Percentiles rank a stretch among this genome's conserved stretches.
phyloP scores from a whole-genome alignment of 208 protist species.

The Trypanosoma cruzi region DNA sequence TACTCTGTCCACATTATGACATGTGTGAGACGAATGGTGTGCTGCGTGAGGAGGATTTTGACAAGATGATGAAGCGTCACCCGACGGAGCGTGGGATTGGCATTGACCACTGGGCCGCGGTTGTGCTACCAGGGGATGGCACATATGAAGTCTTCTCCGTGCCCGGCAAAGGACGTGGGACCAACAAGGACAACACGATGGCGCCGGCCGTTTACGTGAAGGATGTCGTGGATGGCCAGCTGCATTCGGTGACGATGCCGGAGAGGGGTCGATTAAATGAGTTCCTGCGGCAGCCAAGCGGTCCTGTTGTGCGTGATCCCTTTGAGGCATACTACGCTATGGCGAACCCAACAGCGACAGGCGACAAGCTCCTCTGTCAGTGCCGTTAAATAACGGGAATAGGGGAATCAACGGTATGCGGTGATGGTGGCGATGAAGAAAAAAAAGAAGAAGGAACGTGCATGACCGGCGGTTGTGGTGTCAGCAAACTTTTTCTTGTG shows the following conservation, averaged over 20 bases:
- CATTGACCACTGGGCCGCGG: constrained; percentile 86
- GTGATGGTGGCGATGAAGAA: background rate
- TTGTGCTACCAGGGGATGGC: constrained; percentile 73
- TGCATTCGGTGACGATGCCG: constrained; percentile 32
- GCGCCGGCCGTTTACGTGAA: constrained; percentile 60
- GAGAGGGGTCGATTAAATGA: constrained; percentile 42
- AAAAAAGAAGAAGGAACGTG: background rate
- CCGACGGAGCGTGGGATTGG: constrained; percentile 83
- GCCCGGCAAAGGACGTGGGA: constrained; percentile 49
- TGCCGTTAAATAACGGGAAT: background rate
- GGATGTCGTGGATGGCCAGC: constrained; percentile 59
- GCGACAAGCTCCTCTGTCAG: constrained; percentile 45
- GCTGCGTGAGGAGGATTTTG: constrained; percentile 74
- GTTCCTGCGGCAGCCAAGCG: constrained; percentile 55
- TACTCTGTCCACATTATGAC: constrained; percentile 91
- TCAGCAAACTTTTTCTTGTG: too few relatives aligned
- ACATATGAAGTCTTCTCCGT: constrained; percentile 63
- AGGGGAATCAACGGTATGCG: background rate
- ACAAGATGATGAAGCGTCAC: constrained; percentile 89
- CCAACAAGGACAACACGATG: constrained; percentile 4
- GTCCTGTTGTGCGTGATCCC: constrained; percentile 68
- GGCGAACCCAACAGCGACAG: constrained; percentile 75
- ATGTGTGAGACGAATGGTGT: constrained; percentile 67
- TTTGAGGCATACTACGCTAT: constrained; percentile 88
- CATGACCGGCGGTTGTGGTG: too few relatives aligned